Percentiles rank a stretch among this genome's conserved stretches.
Evolutionary conservation across 73 alveolate species (phyloP).

Genomic region (Breviolum minutum): DNA sequence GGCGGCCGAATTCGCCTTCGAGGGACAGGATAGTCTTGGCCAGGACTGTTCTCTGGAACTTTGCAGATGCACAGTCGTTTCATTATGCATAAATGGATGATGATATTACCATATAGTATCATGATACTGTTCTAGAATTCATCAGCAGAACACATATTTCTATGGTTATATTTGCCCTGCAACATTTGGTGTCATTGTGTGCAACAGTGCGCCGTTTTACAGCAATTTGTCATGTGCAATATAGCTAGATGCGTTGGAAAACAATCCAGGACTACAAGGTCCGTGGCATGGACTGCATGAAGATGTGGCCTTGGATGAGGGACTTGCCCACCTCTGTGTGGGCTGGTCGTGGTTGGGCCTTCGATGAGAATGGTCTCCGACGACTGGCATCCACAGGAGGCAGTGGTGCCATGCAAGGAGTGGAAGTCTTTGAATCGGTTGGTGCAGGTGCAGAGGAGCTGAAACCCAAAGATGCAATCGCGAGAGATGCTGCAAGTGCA

Average conservation of each 20-base stretch:
- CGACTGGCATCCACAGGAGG: conserved; percentile 3
- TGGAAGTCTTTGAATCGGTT: background rate
- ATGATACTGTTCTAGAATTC: background rate
- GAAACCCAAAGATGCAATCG: background rate
- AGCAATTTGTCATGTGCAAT: background rate
- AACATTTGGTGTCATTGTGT: background rate
- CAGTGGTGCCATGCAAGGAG: conserved; percentile 31
- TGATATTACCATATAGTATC: background rate
- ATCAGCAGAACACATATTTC: background rate
- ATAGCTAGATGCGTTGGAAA: background rate
- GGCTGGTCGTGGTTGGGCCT: conserved; percentile 46
- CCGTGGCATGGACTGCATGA: conserved; percentile 17
- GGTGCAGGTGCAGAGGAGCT: background rate
- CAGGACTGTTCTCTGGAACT: too few species aligned
- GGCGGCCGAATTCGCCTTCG: background rate
- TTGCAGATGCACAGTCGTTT: background rate
- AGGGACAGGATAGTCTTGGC: background rate
- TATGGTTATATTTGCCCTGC: too few species aligned
- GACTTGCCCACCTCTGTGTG: background rate
- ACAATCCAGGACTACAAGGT: background rate
- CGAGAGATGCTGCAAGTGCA: background rate
- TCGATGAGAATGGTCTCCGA: conserved; percentile 8
- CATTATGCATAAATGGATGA: background rate
- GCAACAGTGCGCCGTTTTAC: background rate
- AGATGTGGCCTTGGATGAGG: conserved; percentile 67